Evolutionary conservation across 2,329 filamentous ascomycete genomes (phyloP).

Genomic region (Sarocladium strictum): DNA sequence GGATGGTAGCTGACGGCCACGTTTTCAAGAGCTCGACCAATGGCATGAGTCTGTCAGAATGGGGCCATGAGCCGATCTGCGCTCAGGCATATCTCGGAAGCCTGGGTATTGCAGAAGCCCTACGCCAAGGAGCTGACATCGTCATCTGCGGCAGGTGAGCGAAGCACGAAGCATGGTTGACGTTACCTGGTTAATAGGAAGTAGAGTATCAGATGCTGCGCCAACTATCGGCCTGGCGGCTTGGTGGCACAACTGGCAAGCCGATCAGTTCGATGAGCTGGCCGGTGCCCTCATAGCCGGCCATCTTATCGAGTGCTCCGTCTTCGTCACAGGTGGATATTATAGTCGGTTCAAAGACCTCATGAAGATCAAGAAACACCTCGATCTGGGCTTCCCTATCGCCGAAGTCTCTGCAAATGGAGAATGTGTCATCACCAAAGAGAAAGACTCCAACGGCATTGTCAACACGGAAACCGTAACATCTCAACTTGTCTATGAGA

Average conservation of each 20-base stretch:
- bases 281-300: constrained; percentile 42
- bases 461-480: constrained; percentile 23
- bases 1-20: constrained; percentile 14
- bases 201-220: constrained; percentile 30
- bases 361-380: constrained; percentile 13
- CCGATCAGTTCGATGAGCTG: constrained; percentile 37
- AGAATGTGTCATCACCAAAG: constrained; percentile 24
- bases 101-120: constrained; percentile 32
- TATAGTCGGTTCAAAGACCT: constrained; percentile 35
- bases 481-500: constrained; percentile 34
- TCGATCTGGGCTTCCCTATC: constrained; percentile 23
- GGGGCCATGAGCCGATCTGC: constrained; percentile 12
- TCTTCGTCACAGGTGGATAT: constrained; percentile 46
- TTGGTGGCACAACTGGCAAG: constrained; percentile 46
- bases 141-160: constrained; percentile 36
- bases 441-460: constrained; percentile 24
- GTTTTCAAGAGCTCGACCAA: constrained; percentile 15
- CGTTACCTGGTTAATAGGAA: not conserved
- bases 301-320: constrained; percentile 44
- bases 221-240: constrained; percentile 46
- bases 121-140: constrained; percentile 34
- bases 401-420: constrained; percentile 24
- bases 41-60: constrained; percentile 11
- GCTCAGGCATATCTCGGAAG: constrained; percentile 42
- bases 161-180: not conserved